Evolutionary conservation across 2,329 filamentous ascomycete genomes (phyloP), one percentile per base, ranked within the genome.

Genomic region (Fusarium sp.): DNA sequence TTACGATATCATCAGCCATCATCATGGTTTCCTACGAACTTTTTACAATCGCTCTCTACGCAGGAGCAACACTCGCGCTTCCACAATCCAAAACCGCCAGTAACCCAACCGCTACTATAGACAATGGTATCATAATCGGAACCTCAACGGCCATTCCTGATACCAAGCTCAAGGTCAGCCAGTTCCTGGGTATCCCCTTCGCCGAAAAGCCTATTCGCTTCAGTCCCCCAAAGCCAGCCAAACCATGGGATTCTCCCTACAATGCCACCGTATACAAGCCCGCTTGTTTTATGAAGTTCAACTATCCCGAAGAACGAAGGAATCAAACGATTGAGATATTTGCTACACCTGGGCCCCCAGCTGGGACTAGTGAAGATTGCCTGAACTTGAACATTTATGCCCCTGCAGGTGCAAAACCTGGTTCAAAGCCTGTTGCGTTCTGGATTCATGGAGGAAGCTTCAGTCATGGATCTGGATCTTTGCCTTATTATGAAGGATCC

Each of bases 391-490:
- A 83, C 35, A 75, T 83, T 8, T 82, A 73, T 52, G 63, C 76
- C 3, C 81, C 81, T 2, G 69, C 76, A 0, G 60, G 52, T 4
- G 73, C 75, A 3, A 55, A 66, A 7, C 17, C 57, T 10, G 71
- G 72, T 1, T 79, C 80, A 49, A 85, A 84, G 48, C 79, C 85
- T 7, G 85, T 86, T 26, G 69, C 86, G 42, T 79, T 86, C 24
- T 87, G 83, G 82, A 81, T 86, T 13, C 81, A 83, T 54, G 85
- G 85, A 8, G 85, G 85, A 17, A 81, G 76, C 3, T 85, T 84
- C 51, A 75, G 56, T 14, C 74, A 78, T 24, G 84, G 84, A 39
- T 81, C 78, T 58, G 79, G 82, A 0, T 79, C 82, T 17, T 75
- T 81, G 15, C 79, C 81, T 0, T 69, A 79, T 8, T 86, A 86